Base-by-base conservation (phyloP, 169 alveolate genomes). In the Cryptosporidium sp. region DNA sequence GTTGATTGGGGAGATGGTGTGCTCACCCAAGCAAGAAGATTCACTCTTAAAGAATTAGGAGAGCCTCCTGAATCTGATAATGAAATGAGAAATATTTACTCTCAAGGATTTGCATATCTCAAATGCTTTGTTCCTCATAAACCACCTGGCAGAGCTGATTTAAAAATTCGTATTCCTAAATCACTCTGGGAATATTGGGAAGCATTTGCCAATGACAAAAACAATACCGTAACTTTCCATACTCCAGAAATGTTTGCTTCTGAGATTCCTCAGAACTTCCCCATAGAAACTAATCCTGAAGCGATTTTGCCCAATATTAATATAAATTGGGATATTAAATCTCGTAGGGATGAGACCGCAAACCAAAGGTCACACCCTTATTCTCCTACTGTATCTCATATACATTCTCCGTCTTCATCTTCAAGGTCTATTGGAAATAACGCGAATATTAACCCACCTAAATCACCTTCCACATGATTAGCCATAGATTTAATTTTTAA, bases 171-270 rank as follows among this genome's bases (percentile, higher is more conserved):
- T 33, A 92, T 92, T 16, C 94, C 94, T 0, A 92, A 92, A 21
- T 91, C 94, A 1, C 86, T 92, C 12, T 92, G 94, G 94, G 93
- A 92, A 85, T 92, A 92, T 65, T 92, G 94, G 94, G 94, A 92
- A 37, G 94, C 94, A 2, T 65, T 84, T 16, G 91, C 94, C 18
- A 87, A 84, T 51, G 93, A 92, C 23, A 70, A 80, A 51, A 62
- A 80, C 52, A 60, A 80, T 39, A 29, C 62, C 1, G 89, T 80
- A 9, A 65, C 65, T 14, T 80, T 62, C 37, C 51, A 80, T n/a
- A 26, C 42, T 62, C 89, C 94, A 2, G 86, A 70, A 1, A 70
- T 85, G 71, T 80, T 92, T 51, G 91, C 84, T 44, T 87, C 92
- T 14, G 92, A 87, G 35, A 62, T 85, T 68, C 29, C 91, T 14